These are phyloP conservation scores for Astraeus odoratus DNA, from an alignment of 768 basidiomycete species.

Conservation along the genomic window DNA sequence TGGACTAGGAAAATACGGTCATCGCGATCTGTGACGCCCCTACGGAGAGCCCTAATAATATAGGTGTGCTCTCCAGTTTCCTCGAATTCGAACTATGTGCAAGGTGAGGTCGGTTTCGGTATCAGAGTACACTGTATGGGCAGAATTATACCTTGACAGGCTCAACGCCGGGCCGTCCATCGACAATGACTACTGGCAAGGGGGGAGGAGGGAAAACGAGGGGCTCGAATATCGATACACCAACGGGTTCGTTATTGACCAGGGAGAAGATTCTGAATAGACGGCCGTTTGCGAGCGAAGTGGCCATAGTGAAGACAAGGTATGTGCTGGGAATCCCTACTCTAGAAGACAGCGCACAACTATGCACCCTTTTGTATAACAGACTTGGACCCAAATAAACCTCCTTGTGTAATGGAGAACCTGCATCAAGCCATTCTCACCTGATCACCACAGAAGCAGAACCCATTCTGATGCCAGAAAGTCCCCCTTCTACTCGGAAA, in stretches of 20 bases:
- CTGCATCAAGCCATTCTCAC: too few relatives aligned
- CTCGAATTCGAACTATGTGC: neutral
- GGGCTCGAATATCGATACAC: neutral
- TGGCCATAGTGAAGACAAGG: neutral
- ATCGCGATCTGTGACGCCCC: neutral
- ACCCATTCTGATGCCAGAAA: too few relatives aligned
- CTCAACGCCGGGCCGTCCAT: neutral
- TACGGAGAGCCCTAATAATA: neutral
- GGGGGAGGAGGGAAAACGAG: neutral
- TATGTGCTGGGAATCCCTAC: neutral
- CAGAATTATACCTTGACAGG: neutral
- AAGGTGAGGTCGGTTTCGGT: neutral
- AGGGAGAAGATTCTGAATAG: neutral
- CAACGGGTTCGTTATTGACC: neutral
- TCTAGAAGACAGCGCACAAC: neutral
- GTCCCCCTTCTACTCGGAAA: too few relatives aligned
- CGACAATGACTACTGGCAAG: neutral
- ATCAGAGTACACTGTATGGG: neutral
- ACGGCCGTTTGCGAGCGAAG: neutral
- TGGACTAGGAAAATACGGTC: neutral
- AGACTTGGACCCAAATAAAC: too few relatives aligned
- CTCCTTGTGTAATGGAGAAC: too few relatives aligned
- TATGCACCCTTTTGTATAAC: neutral
- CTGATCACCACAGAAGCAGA: too few relatives aligned
- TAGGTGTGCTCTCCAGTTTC: neutral